phyloP scores from a whole-genome alignment of 2,329 filamentous ascomycete species.

The Coniella lustricola region DNA sequence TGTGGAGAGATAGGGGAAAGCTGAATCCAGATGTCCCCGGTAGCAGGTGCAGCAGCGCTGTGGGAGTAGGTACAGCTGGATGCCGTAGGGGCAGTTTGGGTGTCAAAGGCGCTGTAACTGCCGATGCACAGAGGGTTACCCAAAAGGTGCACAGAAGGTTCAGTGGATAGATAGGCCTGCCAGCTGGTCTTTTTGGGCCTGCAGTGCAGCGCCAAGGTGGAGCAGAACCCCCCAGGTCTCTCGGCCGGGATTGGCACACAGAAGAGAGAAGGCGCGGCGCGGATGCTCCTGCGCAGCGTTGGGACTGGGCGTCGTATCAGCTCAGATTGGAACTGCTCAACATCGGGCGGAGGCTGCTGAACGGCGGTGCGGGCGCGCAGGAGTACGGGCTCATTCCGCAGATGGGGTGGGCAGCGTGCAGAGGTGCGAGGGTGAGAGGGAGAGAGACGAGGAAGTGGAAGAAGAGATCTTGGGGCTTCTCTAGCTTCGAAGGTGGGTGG shows the following conservation, averaged over 20 bases:
- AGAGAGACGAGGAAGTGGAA: conserved; percentile 3
- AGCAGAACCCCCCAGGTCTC: conserved; percentile 2
- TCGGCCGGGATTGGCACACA: not conserved
- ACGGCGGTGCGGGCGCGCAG: not conserved
- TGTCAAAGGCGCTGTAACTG: too few species aligned
- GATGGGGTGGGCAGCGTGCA: not conserved
- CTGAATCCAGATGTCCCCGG: too few species aligned
- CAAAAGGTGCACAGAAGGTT: too few species aligned
- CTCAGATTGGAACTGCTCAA: not conserved
- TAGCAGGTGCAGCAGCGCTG: too few species aligned
- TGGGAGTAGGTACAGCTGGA: too few species aligned
- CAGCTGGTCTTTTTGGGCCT: not conserved
- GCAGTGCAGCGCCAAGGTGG: not conserved
- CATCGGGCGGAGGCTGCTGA: not conserved
- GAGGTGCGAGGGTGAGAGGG: not conserved
- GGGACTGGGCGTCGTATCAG: not conserved
- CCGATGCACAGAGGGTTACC: too few species aligned
- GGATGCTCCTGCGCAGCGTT: not conserved
- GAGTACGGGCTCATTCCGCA: conserved; percentile 1
- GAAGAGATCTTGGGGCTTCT: conserved; percentile 3
- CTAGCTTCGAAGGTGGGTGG: conserved; percentile 4
- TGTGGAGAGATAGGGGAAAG: not conserved
- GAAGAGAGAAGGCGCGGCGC: not conserved
- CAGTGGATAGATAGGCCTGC: too few species aligned
- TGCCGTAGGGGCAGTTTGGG: too few species aligned